phyloP scores from a whole-genome alignment of 352 stramenopile species.

The Plasmopara muralis region DNA sequence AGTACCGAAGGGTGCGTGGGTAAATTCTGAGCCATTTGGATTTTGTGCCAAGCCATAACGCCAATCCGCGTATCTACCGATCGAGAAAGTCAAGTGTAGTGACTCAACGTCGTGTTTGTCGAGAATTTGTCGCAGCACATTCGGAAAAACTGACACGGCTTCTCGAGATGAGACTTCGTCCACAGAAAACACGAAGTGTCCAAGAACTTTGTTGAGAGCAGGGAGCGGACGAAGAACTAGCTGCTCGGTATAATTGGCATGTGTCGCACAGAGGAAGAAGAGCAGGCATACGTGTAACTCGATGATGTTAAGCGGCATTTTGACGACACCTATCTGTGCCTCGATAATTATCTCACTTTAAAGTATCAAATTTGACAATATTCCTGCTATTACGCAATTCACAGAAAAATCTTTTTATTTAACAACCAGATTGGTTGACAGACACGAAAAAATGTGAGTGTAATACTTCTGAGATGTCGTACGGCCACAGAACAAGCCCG shows the following conservation, averaged over 20 bases:
- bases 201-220: constrained; percentile 38
- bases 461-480: no score
- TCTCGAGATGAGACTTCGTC: constrained; percentile 7
- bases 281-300: constrained; percentile 15
- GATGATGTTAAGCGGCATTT: not conserved
- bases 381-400: no score
- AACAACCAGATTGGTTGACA: no score
- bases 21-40: constrained; percentile 10
- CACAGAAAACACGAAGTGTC: constrained; percentile 49
- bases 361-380: no score
- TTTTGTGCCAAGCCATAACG: constrained; percentile 33
- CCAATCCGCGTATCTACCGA: constrained; percentile 50
- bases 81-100: constrained; percentile 58
- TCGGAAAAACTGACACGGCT: constrained; percentile 33
- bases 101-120: constrained; percentile 62
- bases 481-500: no score
- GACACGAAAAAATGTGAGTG: no score
- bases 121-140: constrained; percentile 62
- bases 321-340: no score
- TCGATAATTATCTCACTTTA: no score
- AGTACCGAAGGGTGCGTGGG: constrained; percentile 54
- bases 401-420: no score
- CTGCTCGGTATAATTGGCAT: constrained; percentile 38
- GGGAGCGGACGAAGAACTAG: constrained; percentile 48
- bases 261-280: constrained; percentile 7